These are phyloP conservation scores for Hyaloscypha hepaticicola DNA, from an alignment of 495 filamentous ascomycete species.

Conservation along the genomic window DNA sequence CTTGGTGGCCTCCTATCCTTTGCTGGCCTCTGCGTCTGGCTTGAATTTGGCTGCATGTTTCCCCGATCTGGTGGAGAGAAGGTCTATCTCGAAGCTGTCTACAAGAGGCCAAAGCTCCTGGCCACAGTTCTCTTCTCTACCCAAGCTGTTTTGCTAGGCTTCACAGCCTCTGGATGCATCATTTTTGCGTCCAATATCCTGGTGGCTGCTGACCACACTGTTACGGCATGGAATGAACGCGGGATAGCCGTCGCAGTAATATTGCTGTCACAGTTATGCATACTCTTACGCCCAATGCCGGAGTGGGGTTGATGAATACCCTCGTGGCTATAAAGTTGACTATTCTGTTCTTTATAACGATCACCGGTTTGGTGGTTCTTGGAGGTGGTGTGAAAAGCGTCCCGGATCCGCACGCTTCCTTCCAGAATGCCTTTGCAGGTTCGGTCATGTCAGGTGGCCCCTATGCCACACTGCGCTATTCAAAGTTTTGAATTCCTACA, in stretches of 20 bases:
- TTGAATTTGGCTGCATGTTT: constrained; percentile 44
- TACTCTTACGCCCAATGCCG: constrained; percentile 49
- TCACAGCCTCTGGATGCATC: constrained; percentile 29
- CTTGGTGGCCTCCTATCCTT: constrained; percentile 40
- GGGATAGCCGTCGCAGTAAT: constrained; percentile 41
- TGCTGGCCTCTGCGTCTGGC: constrained; percentile 46
- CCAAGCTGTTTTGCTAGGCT: constrained; percentile 41
- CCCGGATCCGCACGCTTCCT: constrained; percentile 38
- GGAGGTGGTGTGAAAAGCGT: constrained; percentile 33
- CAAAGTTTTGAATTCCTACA: constrained; percentile 63
- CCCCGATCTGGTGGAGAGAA: constrained; percentile 39
- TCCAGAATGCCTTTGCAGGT: constrained; percentile 36
- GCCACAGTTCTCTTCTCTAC: constrained; percentile 50
- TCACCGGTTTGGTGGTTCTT: constrained; percentile 46
- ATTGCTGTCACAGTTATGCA: constrained; percentile 52
- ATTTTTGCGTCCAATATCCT: constrained; percentile 41
- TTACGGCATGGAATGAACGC: constrained; percentile 50
- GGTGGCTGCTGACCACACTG: constrained; percentile 33
- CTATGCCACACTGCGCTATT: constrained; percentile 61
- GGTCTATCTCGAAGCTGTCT: constrained; percentile 55
- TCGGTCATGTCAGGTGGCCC: constrained; percentile 26
- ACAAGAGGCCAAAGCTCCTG: constrained; percentile 51
- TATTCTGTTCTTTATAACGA: constrained; percentile 43
- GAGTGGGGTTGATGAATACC: constrained; percentile 49
- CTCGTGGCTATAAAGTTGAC: constrained; percentile 50